These are phyloP conservation scores for Biscutella auriculata DNA, from an alignment of 441 rosid species.

Conservation along the genomic window DNA sequence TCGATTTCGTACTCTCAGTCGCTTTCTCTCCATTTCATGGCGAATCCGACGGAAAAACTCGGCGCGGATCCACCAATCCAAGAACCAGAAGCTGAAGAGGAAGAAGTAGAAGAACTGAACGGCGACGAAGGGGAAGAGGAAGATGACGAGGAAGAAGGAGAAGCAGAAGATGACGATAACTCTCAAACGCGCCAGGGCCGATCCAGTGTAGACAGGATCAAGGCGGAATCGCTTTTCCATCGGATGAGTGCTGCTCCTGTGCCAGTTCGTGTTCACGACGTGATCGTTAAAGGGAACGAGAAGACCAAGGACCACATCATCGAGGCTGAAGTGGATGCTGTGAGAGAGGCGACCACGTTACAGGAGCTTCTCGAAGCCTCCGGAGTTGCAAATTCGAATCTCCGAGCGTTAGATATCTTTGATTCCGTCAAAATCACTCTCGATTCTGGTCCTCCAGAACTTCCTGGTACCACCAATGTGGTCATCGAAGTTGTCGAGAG, in stretches of 20 bases:
- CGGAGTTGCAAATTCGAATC: constrained; percentile 41
- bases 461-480: constrained; percentile 77
- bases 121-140: constrained; percentile 24
- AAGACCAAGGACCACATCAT: constrained; percentile 74
- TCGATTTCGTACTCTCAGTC: constrained; percentile 3
- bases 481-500: constrained; percentile 63
- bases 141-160: constrained; percentile 22
- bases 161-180: constrained; percentile 14
- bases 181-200: constrained; percentile 21
- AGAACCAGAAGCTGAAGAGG: constrained; percentile 18
- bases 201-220: constrained; percentile 24
- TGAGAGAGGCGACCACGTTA: constrained; percentile 50
- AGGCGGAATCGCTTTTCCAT: constrained; percentile 38
- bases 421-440: constrained; percentile 77
- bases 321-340: constrained; percentile 49
- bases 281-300: constrained; percentile 58
- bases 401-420: constrained; percentile 60
- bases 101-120: constrained; percentile 16
- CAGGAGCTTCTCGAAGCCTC: constrained; percentile 73
- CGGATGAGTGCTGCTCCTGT: constrained; percentile 41
- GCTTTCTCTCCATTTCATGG: constrained; percentile 11
- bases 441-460: constrained; percentile 83
- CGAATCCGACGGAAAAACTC: constrained; percentile 20
- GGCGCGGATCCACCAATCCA: constrained; percentile 24
- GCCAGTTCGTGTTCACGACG: constrained; percentile 76